These are phyloP conservation scores for Phytophthora brassicae DNA, from an alignment of 352 stramenopile species.

Conservation along the genomic window DNA sequence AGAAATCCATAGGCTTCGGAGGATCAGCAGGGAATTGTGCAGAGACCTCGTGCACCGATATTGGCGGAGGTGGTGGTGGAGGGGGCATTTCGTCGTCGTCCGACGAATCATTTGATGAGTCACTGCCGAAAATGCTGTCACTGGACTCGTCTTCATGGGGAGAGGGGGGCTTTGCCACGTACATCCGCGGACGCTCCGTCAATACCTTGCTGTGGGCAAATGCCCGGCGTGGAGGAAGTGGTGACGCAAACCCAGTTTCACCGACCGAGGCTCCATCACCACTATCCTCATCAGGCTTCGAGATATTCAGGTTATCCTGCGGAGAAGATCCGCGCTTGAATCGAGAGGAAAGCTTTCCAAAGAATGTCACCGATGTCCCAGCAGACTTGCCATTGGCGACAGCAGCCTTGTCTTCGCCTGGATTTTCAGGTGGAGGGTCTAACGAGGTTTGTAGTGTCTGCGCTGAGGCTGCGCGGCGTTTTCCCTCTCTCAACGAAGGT, in stretches of 20 bases:
- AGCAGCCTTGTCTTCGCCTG: constrained; percentile 37
- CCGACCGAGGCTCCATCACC: constrained; percentile 12
- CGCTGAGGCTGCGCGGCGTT: constrained; percentile 37
- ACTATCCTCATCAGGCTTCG: constrained; percentile 27
- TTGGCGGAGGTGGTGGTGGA: constrained; percentile 45
- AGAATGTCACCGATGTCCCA: constrained; percentile 73
- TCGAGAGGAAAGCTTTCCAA: constrained; percentile 81
- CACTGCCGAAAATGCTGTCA: constrained; percentile 86
- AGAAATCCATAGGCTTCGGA: constrained; percentile 19
- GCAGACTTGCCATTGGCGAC: constrained; percentile 25
- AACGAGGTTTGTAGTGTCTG: constrained; percentile 33
- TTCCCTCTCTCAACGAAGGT: constrained; percentile 29
- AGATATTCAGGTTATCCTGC: constrained; percentile 25
- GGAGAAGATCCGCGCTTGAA: constrained; percentile 77
- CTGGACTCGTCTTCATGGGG: constrained; percentile 82
- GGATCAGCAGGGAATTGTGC: constrained; percentile 11
- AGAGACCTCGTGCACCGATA: constrained; percentile 17
- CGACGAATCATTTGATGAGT: constrained; percentile 50
- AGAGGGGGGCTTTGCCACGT: constrained; percentile 64
- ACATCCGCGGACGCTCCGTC: constrained; percentile 75
- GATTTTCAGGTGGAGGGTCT: constrained; percentile 30
- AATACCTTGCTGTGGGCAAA: constrained; percentile 46
- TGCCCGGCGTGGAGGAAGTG: constrained; percentile 23
- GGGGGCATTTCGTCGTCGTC: constrained; percentile 54
- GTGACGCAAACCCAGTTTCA: constrained; percentile 29